Evolutionary conservation across 208 protist species (phyloP), one percentile per base, ranked within the genome.

Genomic region (Phytomonas francai): DNA sequence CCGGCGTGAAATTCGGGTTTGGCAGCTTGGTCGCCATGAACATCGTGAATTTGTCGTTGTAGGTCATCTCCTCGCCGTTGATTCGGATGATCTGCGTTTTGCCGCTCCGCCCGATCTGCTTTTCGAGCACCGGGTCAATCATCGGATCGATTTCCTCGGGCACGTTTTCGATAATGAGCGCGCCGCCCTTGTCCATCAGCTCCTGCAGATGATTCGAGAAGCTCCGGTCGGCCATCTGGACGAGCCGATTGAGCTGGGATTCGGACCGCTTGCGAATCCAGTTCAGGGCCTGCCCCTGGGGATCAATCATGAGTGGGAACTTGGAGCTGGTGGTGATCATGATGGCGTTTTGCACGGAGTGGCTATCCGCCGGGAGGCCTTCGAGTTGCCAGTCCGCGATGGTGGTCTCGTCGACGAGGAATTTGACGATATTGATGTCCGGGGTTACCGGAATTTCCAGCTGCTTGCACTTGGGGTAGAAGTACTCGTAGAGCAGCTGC

Each of bases 291-390:
- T 99, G 98, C 30, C 96, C 97, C 79, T 99, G 98, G 31, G 98
- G 98, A 69, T 99, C 98, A 63, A 99, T 97, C 83, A 99, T 89
- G 30, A 99, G 83, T 62, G 98, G 97, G 77, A 93, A 99, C 76
- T 98, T 95, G 67, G 74, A 80, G 84, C 88, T 95, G 33, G 91
- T 92, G 34, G 97, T 99, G 70, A 98, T 97, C 85, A 99, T 98
- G 74, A 99, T 99, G 62, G 96, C 98, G 82, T 99, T 99, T 85
- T 99, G 97, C 19, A 99, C 90, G 22, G 98, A 99, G 78, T 99
- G 97, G 73, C 98, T 97, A 84, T 99, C 98, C 25, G 95, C 97
- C 51, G 98, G 98, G 31, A 99, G 83, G 22, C 97, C 97, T 77
- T 99, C 94, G 56, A 98, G 77, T 74, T 98, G 96, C 98, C 98